Evolutionary conservation across 108 stramenopile species (phyloP).

Genomic region (Ochromonas danica): DNA sequence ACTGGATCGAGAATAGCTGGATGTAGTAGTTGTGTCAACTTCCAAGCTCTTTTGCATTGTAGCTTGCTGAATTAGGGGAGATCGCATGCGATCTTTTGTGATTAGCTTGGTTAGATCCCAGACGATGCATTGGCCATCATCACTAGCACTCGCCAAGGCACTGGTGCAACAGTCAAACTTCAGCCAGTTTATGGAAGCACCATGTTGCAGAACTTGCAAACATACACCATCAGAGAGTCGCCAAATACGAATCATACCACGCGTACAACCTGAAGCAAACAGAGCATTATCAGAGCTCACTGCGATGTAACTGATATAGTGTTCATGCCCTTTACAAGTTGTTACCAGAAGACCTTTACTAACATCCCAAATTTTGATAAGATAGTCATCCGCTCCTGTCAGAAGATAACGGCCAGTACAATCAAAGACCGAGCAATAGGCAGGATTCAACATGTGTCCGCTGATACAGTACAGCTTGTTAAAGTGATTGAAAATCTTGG

Average conservation of each 20-base stretch:
- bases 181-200: constrained; percentile 27
- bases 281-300: constrained; percentile 81
- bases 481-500: not conserved
- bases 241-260: constrained; percentile 82
- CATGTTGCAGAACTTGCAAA: constrained; percentile 66
- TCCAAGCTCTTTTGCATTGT: constrained; percentile 48
- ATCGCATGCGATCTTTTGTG: not conserved
- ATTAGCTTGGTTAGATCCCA: constrained; percentile 60
- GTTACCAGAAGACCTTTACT: constrained; percentile 67
- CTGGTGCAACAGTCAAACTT: constrained; percentile 61
- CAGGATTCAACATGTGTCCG: constrained; percentile 73
- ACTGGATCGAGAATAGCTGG: not conserved
- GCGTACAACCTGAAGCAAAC: constrained; percentile 78
- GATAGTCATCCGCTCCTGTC: constrained; percentile 88
- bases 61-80: not conserved
- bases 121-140: constrained; percentile 48
- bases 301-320: constrained; percentile 83
- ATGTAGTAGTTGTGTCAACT: constrained; percentile 64
- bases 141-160: constrained; percentile 70
- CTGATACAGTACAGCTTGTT: constrained; percentile 50
- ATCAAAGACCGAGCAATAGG: constrained; percentile 84
- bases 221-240: constrained; percentile 76
- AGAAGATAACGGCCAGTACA: constrained; percentile 78
- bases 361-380: constrained; percentile 80
- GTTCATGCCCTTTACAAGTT: constrained; percentile 82